Evolutionary conservation across 345 rosid genomes (phyloP), one percentile per base, ranked within the genome.

Genomic region (Dipteronia sinensis): DNA sequence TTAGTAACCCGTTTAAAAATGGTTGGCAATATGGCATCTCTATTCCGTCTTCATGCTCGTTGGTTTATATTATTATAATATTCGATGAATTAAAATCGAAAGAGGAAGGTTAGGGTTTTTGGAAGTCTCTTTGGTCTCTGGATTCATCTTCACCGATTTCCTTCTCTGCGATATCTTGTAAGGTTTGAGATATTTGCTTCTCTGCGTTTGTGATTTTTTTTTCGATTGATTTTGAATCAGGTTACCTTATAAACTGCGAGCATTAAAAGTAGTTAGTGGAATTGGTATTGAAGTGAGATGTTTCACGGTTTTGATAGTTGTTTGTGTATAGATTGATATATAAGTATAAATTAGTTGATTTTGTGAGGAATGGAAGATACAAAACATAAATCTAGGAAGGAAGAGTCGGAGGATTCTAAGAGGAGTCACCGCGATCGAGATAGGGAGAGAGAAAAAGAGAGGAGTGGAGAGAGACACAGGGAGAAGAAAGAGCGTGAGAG

Each of bases 401-500:
- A 82, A n/a, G 86, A 86, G 63, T 74, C 76, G 0, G 84, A 82
- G 59, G 95, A 86, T 81, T 84, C 84, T 17, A 91, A 90, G 81
- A 84, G 83, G 80, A 90, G 74, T 67, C 88, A 81, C 42, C 90
- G 84, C 59, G 88, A 87, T 66, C 79, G 81, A 59, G 88, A 87
- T 63, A 82, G 79, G 76, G 93, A 87, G 72, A 80, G 82, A 47
- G 92, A 88, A 40, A 88, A 85, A 86, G 94, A 87, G 64, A 86
- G 82, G 27, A 80, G 78, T 69, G 83, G 80, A 42, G 90, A 87
- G 82, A 84, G 88, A 76, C 89, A 82, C 38, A 81, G 89, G 73
- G 91, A 88, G 75, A 87, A 86, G 82, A 80, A 77, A 58, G 83
- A 79, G 11, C 79, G 82, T 2, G 83, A 80, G 69, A 86, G 86